Conservation (phyloP, 345 rosid species). For the Pelargonium nanum region DNA sequence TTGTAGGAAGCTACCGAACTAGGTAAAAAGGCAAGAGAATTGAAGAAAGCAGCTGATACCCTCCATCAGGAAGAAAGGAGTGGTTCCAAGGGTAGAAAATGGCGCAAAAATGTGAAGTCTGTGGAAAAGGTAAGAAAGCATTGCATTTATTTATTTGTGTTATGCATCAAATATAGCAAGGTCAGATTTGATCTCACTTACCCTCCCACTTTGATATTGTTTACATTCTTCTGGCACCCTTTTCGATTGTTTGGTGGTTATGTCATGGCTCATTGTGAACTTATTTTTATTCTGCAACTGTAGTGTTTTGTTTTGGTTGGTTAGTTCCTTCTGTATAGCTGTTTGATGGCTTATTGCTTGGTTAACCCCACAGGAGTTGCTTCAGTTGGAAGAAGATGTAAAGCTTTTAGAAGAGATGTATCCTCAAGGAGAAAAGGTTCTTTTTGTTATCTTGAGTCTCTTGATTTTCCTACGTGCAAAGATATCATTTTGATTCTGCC, state of each 20-base stretch:
- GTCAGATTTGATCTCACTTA: no score
- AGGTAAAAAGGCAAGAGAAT: conserved; percentile 91
- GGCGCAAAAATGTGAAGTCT: conserved; percentile 93
- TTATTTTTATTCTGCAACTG: no score
- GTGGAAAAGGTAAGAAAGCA: conserved; percentile 99
- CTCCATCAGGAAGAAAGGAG: conserved; percentile 95
- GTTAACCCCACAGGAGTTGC: conserved; percentile 56
- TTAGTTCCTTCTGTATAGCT: background rate
- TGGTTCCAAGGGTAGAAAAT: conserved; percentile 87
- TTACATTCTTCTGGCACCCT: background rate
- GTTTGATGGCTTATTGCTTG: conserved; percentile 3
- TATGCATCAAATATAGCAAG: no score
- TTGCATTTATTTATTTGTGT: no score
- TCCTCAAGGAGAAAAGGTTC: conserved; percentile 98
- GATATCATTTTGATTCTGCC: background rate
- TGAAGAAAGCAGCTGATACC: conserved; percentile 90
- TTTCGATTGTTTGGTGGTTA: background rate
- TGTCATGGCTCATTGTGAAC: background rate
- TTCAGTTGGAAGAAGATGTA: conserved; percentile 93
- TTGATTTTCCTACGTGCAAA: conserved; percentile 5
- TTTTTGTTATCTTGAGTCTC: conserved; percentile 1
- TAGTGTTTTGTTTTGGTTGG: background rate
- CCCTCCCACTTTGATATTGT: background rate
- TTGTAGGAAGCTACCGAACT: conserved; percentile 97
- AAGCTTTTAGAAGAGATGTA: conserved; percentile 93